Conservation (phyloP, 2,329 filamentous ascomycete genomes). For the Colletotrichum simmondsii region DNA sequence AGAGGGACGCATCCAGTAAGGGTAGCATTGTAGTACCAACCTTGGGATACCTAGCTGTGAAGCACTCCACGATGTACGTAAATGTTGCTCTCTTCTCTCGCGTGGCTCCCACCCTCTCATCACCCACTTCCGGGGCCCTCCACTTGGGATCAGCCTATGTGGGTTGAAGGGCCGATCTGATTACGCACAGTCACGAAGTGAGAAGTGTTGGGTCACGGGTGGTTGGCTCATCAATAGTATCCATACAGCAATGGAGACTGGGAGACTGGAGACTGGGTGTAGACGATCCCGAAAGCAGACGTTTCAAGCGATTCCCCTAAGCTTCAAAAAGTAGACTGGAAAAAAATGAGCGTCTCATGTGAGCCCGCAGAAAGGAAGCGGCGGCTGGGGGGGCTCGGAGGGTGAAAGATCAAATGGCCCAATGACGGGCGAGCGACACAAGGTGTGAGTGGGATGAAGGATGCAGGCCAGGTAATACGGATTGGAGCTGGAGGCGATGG, state of each 20-base stretch:
- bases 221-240: background rate
- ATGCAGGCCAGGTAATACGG: conserved; percentile 9
- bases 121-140: conserved; percentile 1
- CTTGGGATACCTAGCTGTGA: too few relatives aligned
- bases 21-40: background rate
- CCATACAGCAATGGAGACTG: background rate
- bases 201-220: background rate
- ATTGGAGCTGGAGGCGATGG: conserved; percentile 10
- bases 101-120: conserved; percentile 3
- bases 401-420: background rate
- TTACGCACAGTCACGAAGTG: background rate
- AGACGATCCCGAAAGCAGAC: background rate
- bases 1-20: background rate
- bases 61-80: background rate
- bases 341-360: conserved; percentile 10
- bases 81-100: background rate
- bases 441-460: conserved; percentile 9
- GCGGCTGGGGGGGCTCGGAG: background rate
- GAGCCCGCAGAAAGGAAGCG: background rate
- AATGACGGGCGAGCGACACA: background rate
- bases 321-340: background rate
- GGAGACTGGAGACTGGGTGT: background rate
- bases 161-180: conserved; percentile 30
- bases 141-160: conserved; percentile 9
- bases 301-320: background rate